Evolutionary conservation across 495 filamentous ascomycete genomes (phyloP).

Genomic region (Entonaema liquescens): DNA sequence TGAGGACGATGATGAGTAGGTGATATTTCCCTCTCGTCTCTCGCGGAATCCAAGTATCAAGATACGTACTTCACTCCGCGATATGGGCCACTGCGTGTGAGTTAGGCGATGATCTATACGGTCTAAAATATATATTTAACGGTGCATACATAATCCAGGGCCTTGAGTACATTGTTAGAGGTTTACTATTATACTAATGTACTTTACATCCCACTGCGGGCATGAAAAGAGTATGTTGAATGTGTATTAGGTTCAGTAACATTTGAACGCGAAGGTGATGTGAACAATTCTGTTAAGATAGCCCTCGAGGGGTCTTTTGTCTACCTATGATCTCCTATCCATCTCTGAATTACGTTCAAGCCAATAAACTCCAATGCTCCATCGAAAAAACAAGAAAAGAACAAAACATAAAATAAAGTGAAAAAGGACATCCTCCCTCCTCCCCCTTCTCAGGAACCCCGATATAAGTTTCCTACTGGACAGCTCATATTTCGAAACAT

Average conservation of each 20-base stretch:
- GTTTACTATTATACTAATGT: neutral
- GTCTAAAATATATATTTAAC: neutral
- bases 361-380: constrained; percentile 30
- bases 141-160: neutral
- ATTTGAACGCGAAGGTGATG: neutral
- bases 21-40: neutral
- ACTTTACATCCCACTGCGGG: neutral
- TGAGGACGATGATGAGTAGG: constrained; percentile 34
- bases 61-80: neutral
- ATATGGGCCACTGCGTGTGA: neutral
- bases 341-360: constrained; percentile 13
- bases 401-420: neutral
- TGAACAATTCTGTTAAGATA: constrained; percentile 27
- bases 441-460: neutral
- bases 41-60: neutral
- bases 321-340: constrained; percentile 24
- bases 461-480: constrained; percentile 6
- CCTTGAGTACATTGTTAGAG: neutral
- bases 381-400: constrained; percentile 7
- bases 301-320: constrained; percentile 21
- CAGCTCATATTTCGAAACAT: neutral
- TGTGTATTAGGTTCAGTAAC: neutral
- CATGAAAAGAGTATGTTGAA: neutral
- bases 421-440: neutral
- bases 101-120: neutral